phyloP scores from a whole-genome alignment of 202 grass and related monocot genomes.

The Musa balbisiana region DNA sequence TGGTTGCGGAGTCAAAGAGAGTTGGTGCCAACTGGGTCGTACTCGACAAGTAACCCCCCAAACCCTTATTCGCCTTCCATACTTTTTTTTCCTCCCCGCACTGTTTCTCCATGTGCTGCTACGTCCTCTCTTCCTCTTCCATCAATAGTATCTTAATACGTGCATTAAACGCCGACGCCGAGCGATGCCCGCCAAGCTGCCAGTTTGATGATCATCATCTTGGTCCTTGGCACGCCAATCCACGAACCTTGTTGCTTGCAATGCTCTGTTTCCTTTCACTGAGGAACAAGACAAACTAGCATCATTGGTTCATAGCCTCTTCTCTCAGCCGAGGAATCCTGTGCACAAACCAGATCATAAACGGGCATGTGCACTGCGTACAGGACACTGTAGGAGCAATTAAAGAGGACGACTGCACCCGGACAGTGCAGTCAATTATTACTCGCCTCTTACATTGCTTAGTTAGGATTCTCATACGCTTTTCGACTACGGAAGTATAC shows the following conservation, averaged over 20 bases:
- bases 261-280: not conserved
- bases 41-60: slow-evolving; percentile 23
- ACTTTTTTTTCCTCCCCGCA: not conserved
- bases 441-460: not conserved
- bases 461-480: no score
- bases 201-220: not conserved
- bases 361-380: slow-evolving; percentile 16
- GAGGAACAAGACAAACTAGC: slow-evolving; percentile 3
- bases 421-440: slow-evolving; percentile 1
- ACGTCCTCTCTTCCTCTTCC: not conserved
- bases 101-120: slow-evolving; percentile 16
- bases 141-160: not conserved
- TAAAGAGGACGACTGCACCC: not conserved
- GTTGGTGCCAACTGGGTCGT: slow-evolving; percentile 30
- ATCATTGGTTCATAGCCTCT: not conserved
- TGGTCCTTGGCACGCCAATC: not conserved
- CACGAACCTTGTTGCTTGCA: not conserved
- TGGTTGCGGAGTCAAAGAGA: slow-evolving; percentile 23
- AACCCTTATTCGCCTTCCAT: not conserved
- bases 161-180: no score
- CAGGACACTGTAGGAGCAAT: not conserved
- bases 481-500: no score
- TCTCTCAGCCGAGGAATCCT: not conserved
- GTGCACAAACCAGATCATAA: slow-evolving; percentile 1
- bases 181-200: no score